These are phyloP conservation scores for Emydomyces testavorans DNA, from an alignment of 2,329 filamentous ascomycete genomes.

Conservation along the genomic window DNA sequence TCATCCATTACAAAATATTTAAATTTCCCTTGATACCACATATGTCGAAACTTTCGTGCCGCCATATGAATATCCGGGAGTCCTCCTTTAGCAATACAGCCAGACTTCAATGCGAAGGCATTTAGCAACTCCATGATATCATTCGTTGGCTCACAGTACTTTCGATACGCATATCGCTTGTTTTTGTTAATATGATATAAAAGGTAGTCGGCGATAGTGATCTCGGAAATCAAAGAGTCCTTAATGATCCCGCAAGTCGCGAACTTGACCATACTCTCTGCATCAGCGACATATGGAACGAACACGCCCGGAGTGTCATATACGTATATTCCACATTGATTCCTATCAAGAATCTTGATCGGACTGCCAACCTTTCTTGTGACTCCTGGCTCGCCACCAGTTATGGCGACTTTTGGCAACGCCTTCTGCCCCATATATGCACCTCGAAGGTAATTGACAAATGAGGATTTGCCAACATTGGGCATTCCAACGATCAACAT, in stretches of 20 bases:
- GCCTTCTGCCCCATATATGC: conserved; percentile 36
- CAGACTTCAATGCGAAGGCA: conserved; percentile 60
- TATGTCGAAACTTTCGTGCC: conserved; percentile 67
- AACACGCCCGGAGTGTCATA: conserved; percentile 93
- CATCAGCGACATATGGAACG: conserved; percentile 74
- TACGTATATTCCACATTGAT: conserved; percentile 56
- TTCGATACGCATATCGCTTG: conserved; percentile 50
- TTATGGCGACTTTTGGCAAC: conserved; percentile 49
- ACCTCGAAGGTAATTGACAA: conserved; percentile 75
- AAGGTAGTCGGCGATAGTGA: conserved; percentile 78
- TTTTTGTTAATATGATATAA: conserved; percentile 69
- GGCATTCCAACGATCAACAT: conserved; percentile 93
- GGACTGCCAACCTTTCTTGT: conserved; percentile 74
- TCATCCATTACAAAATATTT: conserved; percentile 72
- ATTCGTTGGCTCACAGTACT: conserved; percentile 65
- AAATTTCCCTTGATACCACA: conserved; percentile 66
- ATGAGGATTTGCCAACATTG: conserved; percentile 88
- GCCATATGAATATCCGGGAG: conserved; percentile 58
- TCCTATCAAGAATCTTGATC: conserved; percentile 63
- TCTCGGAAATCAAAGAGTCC: conserved; percentile 66
- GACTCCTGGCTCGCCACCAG: conserved; percentile 77
- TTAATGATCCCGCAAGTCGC: conserved; percentile 83
- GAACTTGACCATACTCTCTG: conserved; percentile 89
- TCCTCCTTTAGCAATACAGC: conserved; percentile 63
- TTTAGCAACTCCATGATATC: conserved; percentile 63